These are phyloP conservation scores for Warburgia ugandensis DNA, from an alignment of 164 flowering plant species.

Conservation along the genomic window DNA sequence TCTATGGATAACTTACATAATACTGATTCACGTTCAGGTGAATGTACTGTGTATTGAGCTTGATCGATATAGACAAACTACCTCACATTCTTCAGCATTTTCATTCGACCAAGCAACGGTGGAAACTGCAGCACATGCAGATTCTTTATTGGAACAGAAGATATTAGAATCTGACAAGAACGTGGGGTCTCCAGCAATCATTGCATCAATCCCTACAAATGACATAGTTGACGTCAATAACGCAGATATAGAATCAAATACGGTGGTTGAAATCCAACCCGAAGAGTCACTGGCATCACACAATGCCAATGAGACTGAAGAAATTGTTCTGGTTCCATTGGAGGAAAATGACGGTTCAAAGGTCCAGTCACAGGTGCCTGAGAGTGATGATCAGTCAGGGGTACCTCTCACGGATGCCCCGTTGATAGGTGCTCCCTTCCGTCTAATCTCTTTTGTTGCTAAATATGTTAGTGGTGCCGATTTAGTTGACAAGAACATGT, in stretches of 20 bases:
- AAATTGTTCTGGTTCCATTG: constrained; percentile 60
- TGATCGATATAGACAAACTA: constrained; percentile 15
- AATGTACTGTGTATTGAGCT: constrained; percentile 50
- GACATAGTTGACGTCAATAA: background rate
- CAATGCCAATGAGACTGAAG: constrained; percentile 36
- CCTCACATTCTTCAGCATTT: constrained; percentile 12
- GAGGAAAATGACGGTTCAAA: constrained; percentile 46
- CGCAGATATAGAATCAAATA: background rate
- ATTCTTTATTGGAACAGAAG: constrained; percentile 11
- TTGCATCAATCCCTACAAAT: constrained; percentile 15
- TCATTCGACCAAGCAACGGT: constrained; percentile 6
- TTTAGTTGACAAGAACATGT: constrained; percentile 57
- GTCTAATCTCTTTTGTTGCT: constrained; percentile 77
- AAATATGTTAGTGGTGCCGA: constrained; percentile 93
- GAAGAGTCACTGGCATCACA: constrained; percentile 8
- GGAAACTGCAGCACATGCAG: constrained; percentile 8
- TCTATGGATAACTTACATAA: background rate
- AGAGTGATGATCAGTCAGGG: constrained; percentile 1
- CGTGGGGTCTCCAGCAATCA: constrained; percentile 13
- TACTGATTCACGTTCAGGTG: constrained; percentile 31
- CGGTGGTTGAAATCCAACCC: background rate
- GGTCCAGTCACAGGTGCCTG: background rate
- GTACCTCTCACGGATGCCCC: constrained; percentile 79
- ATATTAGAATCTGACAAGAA: constrained; percentile 8
- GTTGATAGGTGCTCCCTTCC: constrained; percentile 86